Evolutionary conservation across 768 basidiomycete species (phyloP).

Genomic region (Naganishia onofrii): DNA sequence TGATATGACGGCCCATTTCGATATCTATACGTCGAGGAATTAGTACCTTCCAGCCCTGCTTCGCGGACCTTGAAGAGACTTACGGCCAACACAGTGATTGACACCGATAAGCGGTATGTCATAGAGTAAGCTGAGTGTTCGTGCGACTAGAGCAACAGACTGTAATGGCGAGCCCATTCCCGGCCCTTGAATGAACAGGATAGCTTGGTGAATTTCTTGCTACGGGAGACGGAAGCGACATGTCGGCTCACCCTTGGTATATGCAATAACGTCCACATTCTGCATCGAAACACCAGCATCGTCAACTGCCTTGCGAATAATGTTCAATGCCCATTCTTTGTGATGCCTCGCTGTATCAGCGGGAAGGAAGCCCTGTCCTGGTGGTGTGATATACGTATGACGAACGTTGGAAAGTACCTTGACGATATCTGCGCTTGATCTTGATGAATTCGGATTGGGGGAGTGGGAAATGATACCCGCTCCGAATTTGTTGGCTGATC

Average conservation of each 20-base stretch:
- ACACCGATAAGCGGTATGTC: constrained; percentile 91
- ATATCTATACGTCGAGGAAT: constrained; percentile 65
- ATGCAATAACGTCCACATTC: constrained; percentile 91
- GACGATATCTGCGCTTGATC: constrained; percentile 54
- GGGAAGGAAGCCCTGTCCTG: constrained; percentile 95
- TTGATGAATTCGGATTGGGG: constrained; percentile 43
- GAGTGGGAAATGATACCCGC: constrained; percentile 85
- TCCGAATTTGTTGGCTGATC: constrained; percentile 96
- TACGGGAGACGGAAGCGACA: neutral
- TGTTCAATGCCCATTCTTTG: constrained; percentile 80
- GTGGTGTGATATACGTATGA: constrained; percentile 98
- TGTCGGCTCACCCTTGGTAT: constrained; percentile 75
- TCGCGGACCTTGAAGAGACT: constrained; percentile 48
- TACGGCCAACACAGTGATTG: constrained; percentile 99
- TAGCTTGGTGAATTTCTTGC: neutral
- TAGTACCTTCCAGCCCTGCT: neutral
- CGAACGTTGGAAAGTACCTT: constrained; percentile 84
- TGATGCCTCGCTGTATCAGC: constrained; percentile 94
- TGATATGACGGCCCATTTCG: constrained; percentile 95
- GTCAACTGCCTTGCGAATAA: constrained; percentile 72
- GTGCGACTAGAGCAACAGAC: constrained; percentile 87
- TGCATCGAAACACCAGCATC: constrained; percentile 68
- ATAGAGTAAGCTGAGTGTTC: constrained; percentile 82
- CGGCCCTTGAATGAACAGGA: constrained; percentile 63
- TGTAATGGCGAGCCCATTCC: constrained; percentile 98